Base-by-base conservation (phyloP, 2,329 filamentous ascomycete species). In the Diaporthe capsici region DNA sequence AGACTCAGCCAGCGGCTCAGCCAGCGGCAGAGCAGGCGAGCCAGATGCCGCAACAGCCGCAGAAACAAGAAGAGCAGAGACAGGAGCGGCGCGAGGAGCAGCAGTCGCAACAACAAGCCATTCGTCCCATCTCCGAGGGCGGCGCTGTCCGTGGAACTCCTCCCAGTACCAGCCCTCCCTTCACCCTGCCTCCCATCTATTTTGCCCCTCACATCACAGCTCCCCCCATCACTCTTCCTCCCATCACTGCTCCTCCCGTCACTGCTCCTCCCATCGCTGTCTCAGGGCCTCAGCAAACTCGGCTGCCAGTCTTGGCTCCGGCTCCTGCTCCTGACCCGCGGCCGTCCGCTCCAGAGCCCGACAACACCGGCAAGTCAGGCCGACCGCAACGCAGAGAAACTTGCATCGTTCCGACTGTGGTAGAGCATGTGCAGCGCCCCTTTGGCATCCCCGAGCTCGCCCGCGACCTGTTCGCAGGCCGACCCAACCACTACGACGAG, bases 401-500 rank as follows among this genome's bases (percentile, higher is more conserved):
- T n/a, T 6, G 25, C 13, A 12, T 31, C 31, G 9, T 4, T 6
- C 65, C 65, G n/a, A 70, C 7, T 5, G 65, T 53, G 8, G 65
- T 68, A 25, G 22, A 9, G 13, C 22, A 68, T 5, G 47, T 2
- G 31, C 65, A 39, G 31, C 47, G 31, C 31, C 49, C 49, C 22
- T 70, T 70, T 4, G 65, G 65, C 4, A 42, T 70, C 65, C 49
- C 65, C 13, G 65, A 34, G 49, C n/a, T 70, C 65, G 34, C 65
- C 15, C 65, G 65, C 4, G 65, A 55, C 49, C 15, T 55, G 2
- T 39, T 20, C 49, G 34, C 34, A 9, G 47, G 65, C 3, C 49
- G n/a, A 12, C 31, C 31, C 34, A 70, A 39, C 65, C 34, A 70
- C 65, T 70, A 70, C 34, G 65, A 70, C 49, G 65, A 70, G 47